phyloP scores from a whole-genome alignment of 495 filamentous ascomycete species.

The Neurospora sp. region DNA sequence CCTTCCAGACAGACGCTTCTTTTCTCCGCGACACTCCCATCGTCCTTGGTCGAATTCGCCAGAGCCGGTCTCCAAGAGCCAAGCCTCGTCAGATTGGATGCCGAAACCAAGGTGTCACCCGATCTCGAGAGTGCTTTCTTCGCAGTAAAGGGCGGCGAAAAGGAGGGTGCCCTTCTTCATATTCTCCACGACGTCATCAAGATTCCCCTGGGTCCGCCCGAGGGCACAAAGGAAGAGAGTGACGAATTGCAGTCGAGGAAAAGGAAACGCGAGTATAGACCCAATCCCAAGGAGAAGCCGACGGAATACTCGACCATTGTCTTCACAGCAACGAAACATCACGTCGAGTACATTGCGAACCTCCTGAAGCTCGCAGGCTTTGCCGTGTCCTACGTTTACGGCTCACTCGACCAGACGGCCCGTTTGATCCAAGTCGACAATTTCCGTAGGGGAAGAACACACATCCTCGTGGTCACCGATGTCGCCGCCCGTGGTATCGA shows the following conservation, averaged over 20 bases:
- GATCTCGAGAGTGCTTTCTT: conserved; percentile 93
- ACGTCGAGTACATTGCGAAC: conserved; percentile 85
- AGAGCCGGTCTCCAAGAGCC: conserved; percentile 88
- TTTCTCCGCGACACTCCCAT: conserved; percentile 90
- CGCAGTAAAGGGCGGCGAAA: conserved; percentile 80
- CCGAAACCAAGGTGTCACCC: conserved; percentile 90
- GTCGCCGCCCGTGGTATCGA: conserved; percentile 96
- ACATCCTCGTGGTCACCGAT: conserved; percentile 94
- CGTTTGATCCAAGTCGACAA: conserved; percentile 82
- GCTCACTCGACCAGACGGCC: conserved; percentile 85
- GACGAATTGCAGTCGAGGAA: conserved; percentile 50
- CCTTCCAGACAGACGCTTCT: conserved; percentile 77
- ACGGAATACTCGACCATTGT: conserved; percentile 82
- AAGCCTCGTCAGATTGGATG: conserved; percentile 75
- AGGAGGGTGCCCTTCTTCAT: conserved; percentile 84
- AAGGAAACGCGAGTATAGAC: conserved; percentile 51
- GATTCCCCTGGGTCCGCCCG: conserved; percentile 70
- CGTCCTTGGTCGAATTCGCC: conserved; percentile 90
- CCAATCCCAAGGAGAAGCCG: conserved; percentile 44
- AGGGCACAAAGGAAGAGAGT: conserved; percentile 32
- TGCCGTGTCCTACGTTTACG: conserved; percentile 85
- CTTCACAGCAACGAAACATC: conserved; percentile 91
- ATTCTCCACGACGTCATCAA: conserved; percentile 86
- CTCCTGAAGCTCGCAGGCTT: conserved; percentile 69
- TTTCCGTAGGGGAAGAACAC: conserved; percentile 72